Conservation (phyloP, 768 basidiomycete genomes). For the Crepidotus variabilis region DNA sequence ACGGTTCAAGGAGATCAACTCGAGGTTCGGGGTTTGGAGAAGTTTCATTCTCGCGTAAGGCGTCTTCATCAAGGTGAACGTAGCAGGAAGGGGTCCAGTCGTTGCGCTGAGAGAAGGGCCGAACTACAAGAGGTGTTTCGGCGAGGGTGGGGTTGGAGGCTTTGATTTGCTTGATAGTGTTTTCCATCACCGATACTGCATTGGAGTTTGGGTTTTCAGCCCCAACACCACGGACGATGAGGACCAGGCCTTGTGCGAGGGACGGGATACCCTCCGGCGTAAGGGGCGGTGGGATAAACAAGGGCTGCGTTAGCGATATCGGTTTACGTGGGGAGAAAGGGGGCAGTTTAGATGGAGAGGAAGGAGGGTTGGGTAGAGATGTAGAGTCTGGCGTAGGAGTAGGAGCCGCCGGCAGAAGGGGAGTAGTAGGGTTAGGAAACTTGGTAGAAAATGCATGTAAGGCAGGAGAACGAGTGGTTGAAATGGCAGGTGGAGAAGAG, state of each 20-base stretch:
- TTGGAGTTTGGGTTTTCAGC: neutral
- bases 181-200: neutral
- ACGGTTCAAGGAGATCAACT: neutral
- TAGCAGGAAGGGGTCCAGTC: neutral
- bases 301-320: neutral
- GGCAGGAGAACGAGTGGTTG: neutral
- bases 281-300: neutral
- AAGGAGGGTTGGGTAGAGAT: neutral
- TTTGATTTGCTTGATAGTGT: neutral
- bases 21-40: slow-evolving; percentile 2
- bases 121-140: neutral
- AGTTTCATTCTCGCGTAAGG: neutral
- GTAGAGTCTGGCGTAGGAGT: too few species aligned
- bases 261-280: neutral
- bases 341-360: neutral
- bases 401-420: neutral
- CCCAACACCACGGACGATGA: neutral
- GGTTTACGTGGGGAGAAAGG: neutral
- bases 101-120: neutral
- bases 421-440: neutral
- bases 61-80: neutral
- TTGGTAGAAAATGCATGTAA: neutral
- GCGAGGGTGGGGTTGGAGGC: neutral
- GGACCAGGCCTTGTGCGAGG: neutral
- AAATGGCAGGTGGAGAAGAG: neutral